These are phyloP conservation scores for Leccinum pachyderme DNA, from an alignment of 1,284 basidiomycete species.

Conservation along the genomic window DNA sequence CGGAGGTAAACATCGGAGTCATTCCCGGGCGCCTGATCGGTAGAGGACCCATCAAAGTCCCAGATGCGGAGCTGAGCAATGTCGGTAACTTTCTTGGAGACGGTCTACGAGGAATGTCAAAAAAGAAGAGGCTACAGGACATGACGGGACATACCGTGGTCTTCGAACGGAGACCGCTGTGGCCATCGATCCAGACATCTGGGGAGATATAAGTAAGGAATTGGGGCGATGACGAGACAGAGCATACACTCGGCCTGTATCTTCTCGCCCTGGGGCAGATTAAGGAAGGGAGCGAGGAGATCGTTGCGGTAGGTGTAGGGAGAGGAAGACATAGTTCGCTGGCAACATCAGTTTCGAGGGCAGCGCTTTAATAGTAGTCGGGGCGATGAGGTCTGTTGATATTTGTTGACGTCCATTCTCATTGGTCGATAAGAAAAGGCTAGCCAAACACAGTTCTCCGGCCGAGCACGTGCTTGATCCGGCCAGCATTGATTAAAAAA, in stretches of 20 bases:
- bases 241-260: constrained; percentile 89
- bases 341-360: neutral
- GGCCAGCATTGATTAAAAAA: constrained; percentile 2
- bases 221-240: constrained; percentile 14
- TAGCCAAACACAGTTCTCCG: neutral
- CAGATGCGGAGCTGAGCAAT: constrained; percentile 88
- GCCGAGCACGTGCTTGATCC: constrained; percentile 10
- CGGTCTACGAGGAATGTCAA: constrained; percentile 52
- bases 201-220: constrained; percentile 14
- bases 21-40: constrained; percentile 90
- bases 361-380: constrained; percentile 22
- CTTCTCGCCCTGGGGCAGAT: constrained; percentile 82
- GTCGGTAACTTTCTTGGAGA: constrained; percentile 81
- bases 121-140: constrained; percentile 1
- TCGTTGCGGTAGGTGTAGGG: constrained; percentile 64
- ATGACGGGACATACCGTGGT: constrained; percentile 63
- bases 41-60: constrained; percentile 99
- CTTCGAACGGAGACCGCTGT: constrained; percentile 90
- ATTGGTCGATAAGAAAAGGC: constrained; percentile 35
- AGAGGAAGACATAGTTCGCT: constrained; percentile 24
- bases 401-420: constrained; percentile 20
- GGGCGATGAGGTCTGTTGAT: constrained; percentile 21
- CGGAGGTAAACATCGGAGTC: constrained; percentile 99
- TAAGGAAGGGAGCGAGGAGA: constrained; percentile 84
- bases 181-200: constrained; percentile 97